Percentiles rank a stretch among this genome's conserved stretches.
Evolutionary conservation across 2,329 filamentous ascomycete species (phyloP).

Genomic region (Teratosphaeria gauchensis): DNA sequence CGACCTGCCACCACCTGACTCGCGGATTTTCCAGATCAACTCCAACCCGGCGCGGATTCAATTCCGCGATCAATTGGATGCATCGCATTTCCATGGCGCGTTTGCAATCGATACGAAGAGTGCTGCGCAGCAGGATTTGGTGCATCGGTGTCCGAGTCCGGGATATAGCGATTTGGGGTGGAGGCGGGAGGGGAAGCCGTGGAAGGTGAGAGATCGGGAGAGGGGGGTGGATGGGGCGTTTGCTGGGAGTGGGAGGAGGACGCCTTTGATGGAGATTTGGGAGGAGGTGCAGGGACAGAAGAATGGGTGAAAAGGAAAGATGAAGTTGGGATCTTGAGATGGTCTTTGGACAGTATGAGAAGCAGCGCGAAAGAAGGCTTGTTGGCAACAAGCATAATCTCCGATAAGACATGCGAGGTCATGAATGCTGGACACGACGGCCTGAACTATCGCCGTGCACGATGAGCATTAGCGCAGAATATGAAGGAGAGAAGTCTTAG

Average conservation of each 20-base stretch:
- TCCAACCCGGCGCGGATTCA: constrained; percentile 29
- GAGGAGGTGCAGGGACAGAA: constrained; percentile 5
- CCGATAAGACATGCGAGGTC: no score
- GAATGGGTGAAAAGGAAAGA: background rate
- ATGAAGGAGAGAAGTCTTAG: no score
- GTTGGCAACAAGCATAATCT: no score
- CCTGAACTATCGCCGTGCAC: no score
- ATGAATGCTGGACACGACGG: no score
- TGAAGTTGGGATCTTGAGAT: background rate
- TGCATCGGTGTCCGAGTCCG: constrained; percentile 28
- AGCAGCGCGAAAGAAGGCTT: no score
- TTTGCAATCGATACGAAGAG: constrained; percentile 21
- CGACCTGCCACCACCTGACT: constrained; percentile 2
- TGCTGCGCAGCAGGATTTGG: constrained; percentile 28
- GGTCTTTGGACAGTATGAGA: no score
- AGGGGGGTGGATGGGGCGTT: constrained; percentile 13
- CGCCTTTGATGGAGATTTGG: constrained; percentile 9
- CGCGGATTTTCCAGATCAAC: constrained; percentile 31
- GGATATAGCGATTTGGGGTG: constrained; percentile 33
- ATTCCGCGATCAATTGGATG: constrained; percentile 34
- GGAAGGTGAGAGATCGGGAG: constrained; percentile 19
- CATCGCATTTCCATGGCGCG: constrained; percentile 21
- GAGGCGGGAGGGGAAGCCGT: constrained; percentile 28
- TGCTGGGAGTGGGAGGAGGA: constrained; percentile 4
- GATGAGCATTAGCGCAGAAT: no score